These are phyloP conservation scores for Rhypophila decipiens DNA, from an alignment of 495 filamentous ascomycete species.

Conservation along the genomic window DNA sequence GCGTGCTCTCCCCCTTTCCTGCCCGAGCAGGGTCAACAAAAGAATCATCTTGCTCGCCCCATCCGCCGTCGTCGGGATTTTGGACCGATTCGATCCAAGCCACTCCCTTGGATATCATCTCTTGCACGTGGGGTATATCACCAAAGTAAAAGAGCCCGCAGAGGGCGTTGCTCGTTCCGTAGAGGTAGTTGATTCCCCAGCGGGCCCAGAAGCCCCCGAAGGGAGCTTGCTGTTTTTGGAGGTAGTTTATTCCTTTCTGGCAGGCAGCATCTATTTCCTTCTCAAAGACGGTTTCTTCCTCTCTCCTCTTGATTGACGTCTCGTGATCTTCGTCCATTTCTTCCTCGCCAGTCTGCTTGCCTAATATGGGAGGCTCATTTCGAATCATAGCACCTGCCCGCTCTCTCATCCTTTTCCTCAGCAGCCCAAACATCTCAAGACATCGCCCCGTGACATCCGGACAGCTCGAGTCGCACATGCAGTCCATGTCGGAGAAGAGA, in stretches of 20 bases:
- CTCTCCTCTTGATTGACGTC: no score
- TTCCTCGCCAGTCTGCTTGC: neutral
- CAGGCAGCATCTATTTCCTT: no score
- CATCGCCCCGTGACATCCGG: conserved; percentile 32
- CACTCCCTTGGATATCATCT: conserved; percentile 6
- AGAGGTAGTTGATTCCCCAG: conserved; percentile 32
- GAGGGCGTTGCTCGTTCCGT: conserved; percentile 31
- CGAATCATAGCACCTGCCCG: no score
- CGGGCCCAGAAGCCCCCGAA: conserved; percentile 30
- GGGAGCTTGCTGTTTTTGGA: conserved; percentile 18
- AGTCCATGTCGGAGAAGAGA: conserved; percentile 40
- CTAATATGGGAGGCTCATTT: no score
- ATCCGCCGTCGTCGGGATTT: conserved; percentile 30
- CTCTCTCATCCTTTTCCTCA: no score
- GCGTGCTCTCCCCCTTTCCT: conserved; percentile 18
- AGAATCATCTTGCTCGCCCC: conserved; percentile 26
- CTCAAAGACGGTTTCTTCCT: no score
- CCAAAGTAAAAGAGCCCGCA: conserved; percentile 17
- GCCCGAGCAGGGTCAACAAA: conserved; percentile 18
- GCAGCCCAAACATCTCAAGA: conserved; percentile 33
- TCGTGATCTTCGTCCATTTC: neutral
- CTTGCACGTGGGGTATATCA: neutral
- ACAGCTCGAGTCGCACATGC: conserved; percentile 14
- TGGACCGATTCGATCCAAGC: conserved; percentile 24
- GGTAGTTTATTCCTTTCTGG: conserved; percentile 14